Conservation (phyloP, 257 asterid species). For the Solanum arcanum region DNA sequence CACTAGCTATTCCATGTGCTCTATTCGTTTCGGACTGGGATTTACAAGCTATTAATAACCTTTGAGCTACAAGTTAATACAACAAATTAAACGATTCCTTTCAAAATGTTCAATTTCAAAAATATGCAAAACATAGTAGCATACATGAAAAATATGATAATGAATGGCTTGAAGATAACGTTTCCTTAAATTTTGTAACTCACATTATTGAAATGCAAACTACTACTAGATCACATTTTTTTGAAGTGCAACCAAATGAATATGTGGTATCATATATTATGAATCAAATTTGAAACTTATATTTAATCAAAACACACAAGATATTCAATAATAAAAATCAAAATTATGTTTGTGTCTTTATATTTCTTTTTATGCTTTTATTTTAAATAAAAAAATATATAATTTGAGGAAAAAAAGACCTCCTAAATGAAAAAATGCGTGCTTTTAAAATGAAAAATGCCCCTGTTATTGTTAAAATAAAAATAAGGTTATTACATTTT, state of each 20-base stretch:
- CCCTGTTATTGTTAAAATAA: no score
- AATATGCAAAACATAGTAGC: not conserved
- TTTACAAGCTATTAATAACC: not conserved
- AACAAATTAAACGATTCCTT: not conserved
- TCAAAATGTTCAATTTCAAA: not conserved
- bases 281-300: not conserved
- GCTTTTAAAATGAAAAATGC: no score
- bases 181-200: not conserved
- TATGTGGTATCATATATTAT: no score
- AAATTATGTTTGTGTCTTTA: not conserved
- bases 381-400: no score
- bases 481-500: not conserved
- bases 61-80: not conserved
- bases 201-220: not conserved
- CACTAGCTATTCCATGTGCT: not conserved
- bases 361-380: not conserved
- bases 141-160: not conserved
- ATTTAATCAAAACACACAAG: not conserved
- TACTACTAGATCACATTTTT: no score
- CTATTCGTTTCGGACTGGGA: not conserved
- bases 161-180: not conserved
- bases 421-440: no score
- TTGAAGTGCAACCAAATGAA: no score
- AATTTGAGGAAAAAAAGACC: no score
- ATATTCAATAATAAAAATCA: not conserved